Evolutionary conservation across 2,329 filamentous ascomycete species (phyloP), one percentile per base, ranked within the genome.

Genomic region (Akanthomyces lecanii): DNA sequence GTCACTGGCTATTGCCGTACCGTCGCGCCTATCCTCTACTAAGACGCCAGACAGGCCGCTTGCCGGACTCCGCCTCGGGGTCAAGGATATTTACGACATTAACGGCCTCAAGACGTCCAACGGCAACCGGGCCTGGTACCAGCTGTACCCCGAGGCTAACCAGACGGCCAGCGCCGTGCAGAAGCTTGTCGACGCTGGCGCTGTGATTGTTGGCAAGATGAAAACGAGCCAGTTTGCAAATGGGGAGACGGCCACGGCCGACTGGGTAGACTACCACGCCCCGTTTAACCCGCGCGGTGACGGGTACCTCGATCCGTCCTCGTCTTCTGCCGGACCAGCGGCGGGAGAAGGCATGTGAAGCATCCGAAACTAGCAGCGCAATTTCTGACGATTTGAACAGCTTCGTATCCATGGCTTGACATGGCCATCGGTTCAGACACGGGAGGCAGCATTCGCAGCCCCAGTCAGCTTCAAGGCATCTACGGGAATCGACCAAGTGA

Each of bases 71-170:
- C 77, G 85, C 10, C 68, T 88, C 1, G 84, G 78, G 0, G 75
- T 88, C 62, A 88, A 88, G 67, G 85, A 88, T 66, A 83, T 85
- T 55, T 83, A 78, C 65, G 78, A 87, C 63, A 69, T 89, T 33
- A 58, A 52, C n/a, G 85, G 85, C 0, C 67, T 86, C 3, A 78
- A 78, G 42, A 85, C 81, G 0, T 77, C 77, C 16, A 78, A 79
- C 59, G 84, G 84, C 2, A 86, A 83, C 63, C 76, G 83, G 44
- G 84, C 85, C 2, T 88, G 80, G 74, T 82, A 82, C 56, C 71
- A 80, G 58, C 73, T 87, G 3, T 83, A 85, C 65, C 76, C 78
- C 4, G 70, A 78, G 3, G 75, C 77, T 0, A 79, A 76, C 4
- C 69, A 67, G 6, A 86, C 81, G 2, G 82, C 80, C 0, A 69